phyloP scores from a whole-genome alignment of 768 basidiomycete species.

The Agaricus subrufescens region DNA sequence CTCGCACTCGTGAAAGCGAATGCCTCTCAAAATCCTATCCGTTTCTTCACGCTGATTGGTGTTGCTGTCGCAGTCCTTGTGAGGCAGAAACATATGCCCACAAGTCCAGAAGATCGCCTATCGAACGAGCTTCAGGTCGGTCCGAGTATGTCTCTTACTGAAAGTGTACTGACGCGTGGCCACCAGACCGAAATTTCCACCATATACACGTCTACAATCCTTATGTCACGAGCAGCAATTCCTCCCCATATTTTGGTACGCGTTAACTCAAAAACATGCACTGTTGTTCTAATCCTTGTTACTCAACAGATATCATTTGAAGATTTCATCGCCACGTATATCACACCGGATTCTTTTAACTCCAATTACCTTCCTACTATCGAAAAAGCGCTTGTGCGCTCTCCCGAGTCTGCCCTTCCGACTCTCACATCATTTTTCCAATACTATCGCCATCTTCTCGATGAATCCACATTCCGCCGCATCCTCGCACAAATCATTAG shows the following conservation, averaged over 20 bases:
- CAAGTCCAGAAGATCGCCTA: conserved; percentile 36
- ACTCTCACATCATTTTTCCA: conserved; percentile 57
- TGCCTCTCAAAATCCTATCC: conserved; percentile 27
- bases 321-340: conserved; percentile 55
- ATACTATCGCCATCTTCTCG: conserved; percentile 47
- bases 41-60: conserved; percentile 53
- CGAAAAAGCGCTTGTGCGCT: conserved; percentile 77
- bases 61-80: conserved; percentile 66
- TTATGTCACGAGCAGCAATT: conserved; percentile 65
- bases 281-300: conserved; percentile 3
- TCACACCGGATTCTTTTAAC: conserved; percentile 48
- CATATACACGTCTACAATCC: conserved; percentile 54
- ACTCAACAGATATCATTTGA: conserved; percentile 42
- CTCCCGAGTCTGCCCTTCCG: conserved; percentile 72
- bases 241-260: conserved; percentile 57
- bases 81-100: conserved; percentile 55
- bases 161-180: background rate
- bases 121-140: conserved; percentile 43
- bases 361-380: conserved; percentile 60
- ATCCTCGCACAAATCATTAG: conserved; percentile 57
- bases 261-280: background rate
- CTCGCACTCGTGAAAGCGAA: conserved; percentile 47
- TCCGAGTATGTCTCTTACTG: background rate
- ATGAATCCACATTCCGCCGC: conserved; percentile 43
- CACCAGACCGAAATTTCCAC: conserved; percentile 51